Evolutionary conservation across 2,329 filamentous ascomycete genomes (phyloP).

Genomic region (Lachnellula occidentalis): DNA sequence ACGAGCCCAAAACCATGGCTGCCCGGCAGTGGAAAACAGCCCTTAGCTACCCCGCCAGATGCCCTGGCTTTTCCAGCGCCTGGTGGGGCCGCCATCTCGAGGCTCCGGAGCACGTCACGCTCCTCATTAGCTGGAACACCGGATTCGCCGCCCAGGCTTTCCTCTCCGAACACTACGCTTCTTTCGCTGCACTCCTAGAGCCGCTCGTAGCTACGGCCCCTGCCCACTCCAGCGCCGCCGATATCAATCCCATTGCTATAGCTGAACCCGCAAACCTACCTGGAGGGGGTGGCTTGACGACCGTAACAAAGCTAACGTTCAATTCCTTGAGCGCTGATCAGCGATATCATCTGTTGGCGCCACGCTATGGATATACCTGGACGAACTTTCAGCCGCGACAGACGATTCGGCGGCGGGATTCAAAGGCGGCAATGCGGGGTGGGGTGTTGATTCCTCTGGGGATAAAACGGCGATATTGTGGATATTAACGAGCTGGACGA

Average conservation of each 20-base stretch:
- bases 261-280: neutral
- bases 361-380: neutral
- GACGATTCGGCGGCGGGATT: neutral
- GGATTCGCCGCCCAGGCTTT: neutral
- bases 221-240: neutral
- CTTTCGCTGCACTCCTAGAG: neutral
- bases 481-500: neutral
- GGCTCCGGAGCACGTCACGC: conserved; percentile 5
- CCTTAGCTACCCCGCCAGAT: neutral
- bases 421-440: neutral
- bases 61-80: neutral
- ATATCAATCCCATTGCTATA: neutral
- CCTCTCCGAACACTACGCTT: neutral
- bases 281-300: neutral
- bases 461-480: neutral
- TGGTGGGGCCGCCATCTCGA: neutral
- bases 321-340: neutral
- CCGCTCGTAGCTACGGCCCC: neutral
- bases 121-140: conserved; percentile 6
- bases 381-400: neutral
- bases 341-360: neutral
- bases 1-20: neutral
- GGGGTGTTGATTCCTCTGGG: neutral
- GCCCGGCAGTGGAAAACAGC: neutral
- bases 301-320: neutral